Conservation (phyloP, 2,329 filamentous ascomycete species). For the Ceratocystis destructans region DNA sequence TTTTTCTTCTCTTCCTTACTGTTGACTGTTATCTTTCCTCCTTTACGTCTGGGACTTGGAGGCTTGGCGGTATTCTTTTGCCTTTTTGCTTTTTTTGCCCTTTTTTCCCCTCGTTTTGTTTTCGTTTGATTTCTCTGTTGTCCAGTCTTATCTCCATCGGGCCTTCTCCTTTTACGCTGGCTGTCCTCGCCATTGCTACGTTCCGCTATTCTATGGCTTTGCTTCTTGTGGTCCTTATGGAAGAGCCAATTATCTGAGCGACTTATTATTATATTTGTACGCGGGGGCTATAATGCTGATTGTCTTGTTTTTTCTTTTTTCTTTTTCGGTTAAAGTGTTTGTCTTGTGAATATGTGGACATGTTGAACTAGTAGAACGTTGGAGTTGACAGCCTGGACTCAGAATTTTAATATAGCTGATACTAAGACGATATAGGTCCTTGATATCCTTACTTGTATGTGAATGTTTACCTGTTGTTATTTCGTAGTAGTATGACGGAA, state of each 20-base stretch:
- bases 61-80: not conserved
- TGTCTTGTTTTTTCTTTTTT: not conserved
- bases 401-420: too few relatives aligned
- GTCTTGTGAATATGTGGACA: not conserved
- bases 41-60: slow-evolving; percentile 3
- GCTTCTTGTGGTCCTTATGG: not conserved
- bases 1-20: not conserved
- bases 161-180: not conserved
- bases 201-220: not conserved
- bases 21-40: not conserved
- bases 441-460: too few relatives aligned
- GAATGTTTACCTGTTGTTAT: too few relatives aligned
- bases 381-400: not conserved
- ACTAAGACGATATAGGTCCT: too few relatives aligned
- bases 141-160: not conserved
- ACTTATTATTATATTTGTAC: slow-evolving; percentile 4
- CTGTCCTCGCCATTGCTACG: not conserved
- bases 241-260: not conserved
- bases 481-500: too few relatives aligned
- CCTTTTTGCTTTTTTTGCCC: slow-evolving; percentile 4
- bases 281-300: slow-evolving; percentile 1
- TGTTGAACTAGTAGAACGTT: not conserved
- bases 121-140: not conserved
- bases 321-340: not conserved
- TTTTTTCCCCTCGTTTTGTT: not conserved